phyloP scores from a whole-genome alignment of 257 asterid species.

The Capsicum pubescens region DNA sequence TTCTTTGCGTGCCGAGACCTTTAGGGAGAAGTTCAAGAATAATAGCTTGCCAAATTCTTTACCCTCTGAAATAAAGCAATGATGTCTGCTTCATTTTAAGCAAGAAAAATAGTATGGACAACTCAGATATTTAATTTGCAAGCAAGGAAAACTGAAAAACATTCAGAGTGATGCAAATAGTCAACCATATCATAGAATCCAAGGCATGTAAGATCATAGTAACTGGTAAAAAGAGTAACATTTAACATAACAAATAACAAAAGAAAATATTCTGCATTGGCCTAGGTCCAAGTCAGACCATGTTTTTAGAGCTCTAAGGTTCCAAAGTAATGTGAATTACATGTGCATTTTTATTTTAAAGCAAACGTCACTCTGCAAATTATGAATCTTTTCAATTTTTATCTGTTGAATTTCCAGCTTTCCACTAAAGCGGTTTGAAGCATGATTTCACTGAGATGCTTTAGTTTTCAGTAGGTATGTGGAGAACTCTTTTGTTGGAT shows the following conservation, averaged over 20 bases:
- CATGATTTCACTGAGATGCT: not conserved
- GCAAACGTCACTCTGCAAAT: not conserved
- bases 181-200: conserved; percentile 1
- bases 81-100: conserved; percentile 65
- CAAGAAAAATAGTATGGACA: conserved; percentile 25
- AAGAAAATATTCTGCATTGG: not conserved
- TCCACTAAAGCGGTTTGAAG: conserved; percentile 14
- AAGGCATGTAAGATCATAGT: not conserved
- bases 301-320: not conserved
- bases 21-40: conserved; percentile 84
- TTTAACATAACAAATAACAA: not conserved
- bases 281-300: not conserved
- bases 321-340: not conserved
- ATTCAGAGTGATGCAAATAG: not conserved
- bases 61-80: conserved; percentile 91
- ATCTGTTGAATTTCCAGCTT: not conserved
- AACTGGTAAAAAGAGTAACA: not conserved
- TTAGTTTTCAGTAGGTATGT: too few relatives aligned
- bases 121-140: not conserved
- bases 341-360: not conserved
- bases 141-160: not conserved
- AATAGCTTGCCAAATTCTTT: conserved; percentile 85
- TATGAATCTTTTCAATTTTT: not conserved
- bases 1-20: conserved; percentile 73
- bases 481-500: too few relatives aligned